Conservation (phyloP, 305 asterid genomes). For the Fraxinus dipetala region DNA sequence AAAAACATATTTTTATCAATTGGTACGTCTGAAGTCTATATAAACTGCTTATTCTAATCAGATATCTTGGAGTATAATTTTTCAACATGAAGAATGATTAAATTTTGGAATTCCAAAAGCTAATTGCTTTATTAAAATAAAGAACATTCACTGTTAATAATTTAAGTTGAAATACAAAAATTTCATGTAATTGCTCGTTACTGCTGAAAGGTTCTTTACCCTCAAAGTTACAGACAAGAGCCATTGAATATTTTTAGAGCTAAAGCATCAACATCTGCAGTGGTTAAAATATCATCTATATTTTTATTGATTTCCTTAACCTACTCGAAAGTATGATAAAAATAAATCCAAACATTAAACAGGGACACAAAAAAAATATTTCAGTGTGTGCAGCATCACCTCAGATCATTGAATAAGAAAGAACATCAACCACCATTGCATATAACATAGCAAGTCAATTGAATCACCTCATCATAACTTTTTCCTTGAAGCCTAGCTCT, state of each 20-base stretch:
- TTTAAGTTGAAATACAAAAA: background rate
- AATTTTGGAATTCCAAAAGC: background rate
- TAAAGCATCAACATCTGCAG: background rate
- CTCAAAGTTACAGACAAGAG: background rate
- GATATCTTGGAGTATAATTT: background rate
- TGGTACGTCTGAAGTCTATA: background rate
- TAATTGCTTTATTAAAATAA: background rate
- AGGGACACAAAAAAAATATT: constrained; percentile 15
- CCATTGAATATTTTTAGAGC: background rate
- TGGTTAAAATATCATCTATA: background rate
- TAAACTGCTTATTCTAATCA: background rate
- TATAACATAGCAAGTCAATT: constrained; percentile 19
- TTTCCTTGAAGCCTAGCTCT: constrained; percentile 81
- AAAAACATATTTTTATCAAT: background rate
- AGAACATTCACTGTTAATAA: background rate
- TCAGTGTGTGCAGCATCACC: background rate
- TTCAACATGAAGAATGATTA: background rate
- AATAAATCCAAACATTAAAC: constrained; percentile 18
- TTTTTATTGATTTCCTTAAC: background rate
- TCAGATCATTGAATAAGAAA: constrained; percentile 20
- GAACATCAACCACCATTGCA: constrained; percentile 5
- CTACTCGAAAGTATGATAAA: background rate
- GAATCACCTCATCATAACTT: constrained; percentile 80
- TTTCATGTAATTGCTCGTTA: background rate
- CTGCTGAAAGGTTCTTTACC: background rate